Evolutionary conservation across 441 rosid genomes (phyloP).

Genomic region (Eruca vesicaria): DNA sequence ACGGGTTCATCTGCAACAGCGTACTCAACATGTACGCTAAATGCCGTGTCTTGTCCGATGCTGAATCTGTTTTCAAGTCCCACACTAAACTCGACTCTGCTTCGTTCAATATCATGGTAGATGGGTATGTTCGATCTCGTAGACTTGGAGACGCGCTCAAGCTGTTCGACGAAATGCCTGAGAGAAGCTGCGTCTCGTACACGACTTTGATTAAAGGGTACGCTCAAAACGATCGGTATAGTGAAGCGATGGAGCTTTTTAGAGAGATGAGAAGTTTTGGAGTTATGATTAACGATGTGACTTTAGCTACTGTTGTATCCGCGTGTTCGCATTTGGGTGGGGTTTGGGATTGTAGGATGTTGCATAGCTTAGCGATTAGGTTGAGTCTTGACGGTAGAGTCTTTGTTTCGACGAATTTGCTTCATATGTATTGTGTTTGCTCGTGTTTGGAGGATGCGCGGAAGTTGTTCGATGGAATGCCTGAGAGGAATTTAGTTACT

Average conservation of each 20-base stretch:
- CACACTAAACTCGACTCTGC: constrained; percentile 45
- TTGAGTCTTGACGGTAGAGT: constrained; percentile 45
- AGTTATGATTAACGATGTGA: constrained; percentile 57
- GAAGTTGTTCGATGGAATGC: constrained; percentile 65
- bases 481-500: constrained; percentile 54
- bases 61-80: constrained; percentile 46
- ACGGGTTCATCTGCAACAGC: constrained; percentile 63
- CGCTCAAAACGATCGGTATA: constrained; percentile 44
- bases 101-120: constrained; percentile 67
- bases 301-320: constrained; percentile 56
- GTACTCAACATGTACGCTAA: constrained; percentile 73
- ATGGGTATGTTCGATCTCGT: constrained; percentile 52
- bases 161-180: constrained; percentile 62
- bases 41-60: constrained; percentile 53
- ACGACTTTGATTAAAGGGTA: constrained; percentile 76
- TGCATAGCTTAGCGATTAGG: constrained; percentile 61
- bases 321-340: constrained; percentile 56
- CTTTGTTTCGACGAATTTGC: constrained; percentile 64
- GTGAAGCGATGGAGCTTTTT: constrained; percentile 52
- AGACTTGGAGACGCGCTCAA: constrained; percentile 50
- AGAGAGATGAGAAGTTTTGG: constrained; percentile 58
- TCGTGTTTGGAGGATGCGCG: constrained; percentile 58
- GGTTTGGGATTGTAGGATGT: constrained; percentile 55
- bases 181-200: constrained; percentile 60
- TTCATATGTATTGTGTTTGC: constrained; percentile 60